Conservation (phyloP, 1,284 basidiomycete species). For the Tilletia setariae region DNA sequence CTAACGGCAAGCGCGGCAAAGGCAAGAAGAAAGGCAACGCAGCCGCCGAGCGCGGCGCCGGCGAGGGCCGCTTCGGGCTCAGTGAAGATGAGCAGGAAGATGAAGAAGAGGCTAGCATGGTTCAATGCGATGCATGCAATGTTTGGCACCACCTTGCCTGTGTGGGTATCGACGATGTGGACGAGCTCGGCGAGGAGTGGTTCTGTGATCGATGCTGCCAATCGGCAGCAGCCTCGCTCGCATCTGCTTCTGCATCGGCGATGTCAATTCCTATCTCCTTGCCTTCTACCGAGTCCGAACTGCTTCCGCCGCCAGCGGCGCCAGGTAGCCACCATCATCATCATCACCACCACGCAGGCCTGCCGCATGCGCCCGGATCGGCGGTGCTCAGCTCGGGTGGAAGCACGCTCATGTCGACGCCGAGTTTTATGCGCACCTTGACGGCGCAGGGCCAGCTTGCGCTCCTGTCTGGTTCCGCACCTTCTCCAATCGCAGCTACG, state of each 20-base stretch:
- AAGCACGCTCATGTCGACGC: conserved; percentile 6
- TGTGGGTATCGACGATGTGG: conserved; percentile 44
- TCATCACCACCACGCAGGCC: no score
- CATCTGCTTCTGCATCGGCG: no score
- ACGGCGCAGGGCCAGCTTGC: conserved; percentile 7
- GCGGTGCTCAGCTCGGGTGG: not conserved
- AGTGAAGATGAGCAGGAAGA: not conserved
- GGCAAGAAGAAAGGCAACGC: no score
- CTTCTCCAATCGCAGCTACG: not conserved
- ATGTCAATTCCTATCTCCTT: no score
- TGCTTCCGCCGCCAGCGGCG: not conserved
- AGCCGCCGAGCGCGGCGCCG: no score
- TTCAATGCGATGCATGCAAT: conserved; percentile 52
- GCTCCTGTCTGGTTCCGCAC: not conserved
- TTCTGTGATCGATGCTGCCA: conserved; percentile 31
- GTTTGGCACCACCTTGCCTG: conserved; percentile 53
- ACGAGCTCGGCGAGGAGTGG: conserved; percentile 51
- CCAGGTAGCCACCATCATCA: not conserved
- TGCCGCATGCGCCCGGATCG: not conserved
- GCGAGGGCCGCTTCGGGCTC: no score
- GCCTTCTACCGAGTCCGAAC: no score
- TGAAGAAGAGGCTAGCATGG: conserved; percentile 33
- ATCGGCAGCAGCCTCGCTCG: not conserved
- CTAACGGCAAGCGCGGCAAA: not conserved
- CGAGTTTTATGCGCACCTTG: conserved; percentile 1